phyloP scores from a whole-genome alignment of 1,139 yeast genomes.

The Yamadazyma taylorii region DNA sequence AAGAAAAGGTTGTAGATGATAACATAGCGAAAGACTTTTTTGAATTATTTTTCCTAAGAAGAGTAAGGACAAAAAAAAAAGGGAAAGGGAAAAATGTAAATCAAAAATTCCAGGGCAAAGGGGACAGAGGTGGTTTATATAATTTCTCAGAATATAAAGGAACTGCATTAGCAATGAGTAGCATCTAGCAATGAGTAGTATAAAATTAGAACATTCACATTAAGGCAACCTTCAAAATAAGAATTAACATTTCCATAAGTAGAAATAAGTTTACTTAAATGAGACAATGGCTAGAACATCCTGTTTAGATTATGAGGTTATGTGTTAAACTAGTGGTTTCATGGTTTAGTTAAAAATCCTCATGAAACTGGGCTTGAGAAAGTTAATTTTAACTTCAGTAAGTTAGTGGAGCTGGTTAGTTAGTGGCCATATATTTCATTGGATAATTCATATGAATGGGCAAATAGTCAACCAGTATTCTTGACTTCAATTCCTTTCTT shows the following conservation, averaged over 20 bases:
- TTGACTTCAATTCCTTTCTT: not conserved
- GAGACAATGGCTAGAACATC: not conserved
- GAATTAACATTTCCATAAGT: slow-evolving; percentile 2
- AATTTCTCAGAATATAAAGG: too few relatives aligned
- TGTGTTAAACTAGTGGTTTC: too few relatives aligned
- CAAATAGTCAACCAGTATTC: too few relatives aligned
- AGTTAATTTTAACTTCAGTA: not conserved
- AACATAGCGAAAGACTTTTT: slow-evolving; percentile 16
- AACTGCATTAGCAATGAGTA: not conserved
- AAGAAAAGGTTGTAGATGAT: slow-evolving; percentile 11
- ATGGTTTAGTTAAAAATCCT: too few relatives aligned
- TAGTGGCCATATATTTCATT: not conserved
- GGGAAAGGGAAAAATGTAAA: not conserved
- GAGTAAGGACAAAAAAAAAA: slow-evolving; percentile 2
- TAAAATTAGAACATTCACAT: not conserved
- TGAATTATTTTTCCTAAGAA: too few relatives aligned
- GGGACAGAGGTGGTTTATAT: not conserved
- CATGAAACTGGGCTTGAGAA: not conserved
- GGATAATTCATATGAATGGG: too few relatives aligned
- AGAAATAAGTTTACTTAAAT: slow-evolving; percentile 1
- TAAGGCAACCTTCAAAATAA: not conserved
- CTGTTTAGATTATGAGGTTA: too few relatives aligned
- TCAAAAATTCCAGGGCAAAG: too few relatives aligned
- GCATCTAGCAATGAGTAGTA: not conserved
- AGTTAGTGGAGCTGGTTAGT: not conserved